Conservation (phyloP, 768 basidiomycete genomes). For the Phylloporus sp. region DNA sequence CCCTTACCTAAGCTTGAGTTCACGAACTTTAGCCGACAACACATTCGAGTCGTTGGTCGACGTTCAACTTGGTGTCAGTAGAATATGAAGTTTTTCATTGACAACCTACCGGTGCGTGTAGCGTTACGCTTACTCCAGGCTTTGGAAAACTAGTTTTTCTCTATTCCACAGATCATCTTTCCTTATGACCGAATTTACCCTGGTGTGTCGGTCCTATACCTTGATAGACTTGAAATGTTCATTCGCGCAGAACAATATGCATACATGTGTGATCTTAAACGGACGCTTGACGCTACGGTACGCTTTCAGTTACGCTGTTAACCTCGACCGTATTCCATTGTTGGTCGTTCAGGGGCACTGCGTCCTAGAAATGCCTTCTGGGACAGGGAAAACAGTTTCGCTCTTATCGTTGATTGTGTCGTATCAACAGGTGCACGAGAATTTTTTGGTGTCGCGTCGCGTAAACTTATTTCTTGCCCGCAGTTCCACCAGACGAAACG, state of each 20-base stretch:
- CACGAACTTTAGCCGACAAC: neutral
- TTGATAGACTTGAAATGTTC: constrained; percentile 5
- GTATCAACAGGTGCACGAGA: constrained; percentile 76
- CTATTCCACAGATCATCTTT: constrained; percentile 66
- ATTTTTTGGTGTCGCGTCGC: neutral
- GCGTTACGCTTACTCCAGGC: neutral
- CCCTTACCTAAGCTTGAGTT: no score
- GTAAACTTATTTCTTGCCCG: neutral
- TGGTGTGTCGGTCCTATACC: constrained; percentile 43
- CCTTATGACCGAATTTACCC: constrained; percentile 96
- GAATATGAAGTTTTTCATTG: constrained; percentile 77
- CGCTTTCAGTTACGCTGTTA: constrained; percentile 11
- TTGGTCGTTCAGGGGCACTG: constrained; percentile 76
- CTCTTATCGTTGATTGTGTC: constrained; percentile 93
- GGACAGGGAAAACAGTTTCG: constrained; percentile 98
- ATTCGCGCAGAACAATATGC: constrained; percentile 83
- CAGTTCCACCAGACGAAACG: constrained; percentile 90
- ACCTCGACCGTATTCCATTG: neutral
- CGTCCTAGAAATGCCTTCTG: constrained; percentile 99
- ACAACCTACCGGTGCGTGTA: constrained; percentile 65
- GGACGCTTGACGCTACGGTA: constrained; percentile 92
- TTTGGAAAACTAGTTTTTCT: neutral
- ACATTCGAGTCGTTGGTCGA: neutral
- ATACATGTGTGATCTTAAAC: constrained; percentile 98
- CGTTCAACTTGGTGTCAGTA: neutral